Evolutionary conservation across 2,329 filamentous ascomycete genomes (phyloP).

Genomic region (Pseudogymnoascus sp.): DNA sequence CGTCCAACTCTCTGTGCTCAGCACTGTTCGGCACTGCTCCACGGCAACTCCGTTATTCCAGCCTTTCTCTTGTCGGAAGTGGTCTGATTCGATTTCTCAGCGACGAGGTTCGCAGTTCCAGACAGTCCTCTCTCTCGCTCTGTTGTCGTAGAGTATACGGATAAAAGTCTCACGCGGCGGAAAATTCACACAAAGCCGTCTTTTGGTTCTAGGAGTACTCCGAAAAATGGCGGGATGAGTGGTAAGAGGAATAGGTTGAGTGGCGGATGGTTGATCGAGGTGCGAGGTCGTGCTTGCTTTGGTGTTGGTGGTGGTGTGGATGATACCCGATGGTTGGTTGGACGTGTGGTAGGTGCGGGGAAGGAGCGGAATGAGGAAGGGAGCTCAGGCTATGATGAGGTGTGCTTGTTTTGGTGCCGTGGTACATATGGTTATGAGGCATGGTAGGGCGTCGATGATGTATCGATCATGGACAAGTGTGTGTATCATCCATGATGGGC

Average conservation of each 20-base stretch:
- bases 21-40: not conserved
- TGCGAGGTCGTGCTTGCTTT: not conserved
- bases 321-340: not conserved
- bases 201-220: not conserved
- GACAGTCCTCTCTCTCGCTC: not conserved
- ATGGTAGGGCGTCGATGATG: not conserved
- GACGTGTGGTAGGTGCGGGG: not conserved
- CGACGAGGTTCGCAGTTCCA: not conserved
- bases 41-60: not conserved
- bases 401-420: not conserved
- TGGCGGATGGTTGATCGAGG: not conserved
- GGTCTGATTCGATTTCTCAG: not conserved
- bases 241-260: not conserved
- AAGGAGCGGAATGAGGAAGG: not conserved
- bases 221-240: constrained; percentile 5
- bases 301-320: not conserved
- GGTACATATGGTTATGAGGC: constrained; percentile 7
- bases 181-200: not conserved
- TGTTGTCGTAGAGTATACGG: not conserved
- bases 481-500: constrained; percentile 8
- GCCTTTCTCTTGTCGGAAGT: not conserved
- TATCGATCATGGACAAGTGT: constrained; percentile 5
- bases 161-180: not conserved
- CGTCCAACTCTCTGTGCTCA: not conserved
- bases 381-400: constrained; percentile 8